These are phyloP conservation scores for Camptophora hylomeconis DNA, from an alignment of 2,329 filamentous ascomycete species.

Conservation along the genomic window DNA sequence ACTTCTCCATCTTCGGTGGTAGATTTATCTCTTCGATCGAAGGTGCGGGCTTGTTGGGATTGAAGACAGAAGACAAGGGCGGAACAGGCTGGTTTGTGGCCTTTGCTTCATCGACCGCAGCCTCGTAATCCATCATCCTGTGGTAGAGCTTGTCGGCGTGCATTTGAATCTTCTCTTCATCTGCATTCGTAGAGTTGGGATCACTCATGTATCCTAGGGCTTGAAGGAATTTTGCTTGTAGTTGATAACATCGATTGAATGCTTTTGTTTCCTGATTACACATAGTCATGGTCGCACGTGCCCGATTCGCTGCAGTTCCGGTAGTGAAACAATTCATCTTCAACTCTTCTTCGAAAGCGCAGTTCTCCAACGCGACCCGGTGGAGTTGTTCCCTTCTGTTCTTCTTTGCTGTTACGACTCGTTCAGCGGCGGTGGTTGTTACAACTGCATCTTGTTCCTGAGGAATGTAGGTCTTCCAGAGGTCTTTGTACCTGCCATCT, in stretches of 20 bases:
- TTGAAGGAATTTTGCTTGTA: conserved; percentile 81
- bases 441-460: conserved; percentile 55
- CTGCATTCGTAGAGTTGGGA: conserved; percentile 52
- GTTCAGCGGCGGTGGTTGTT: conserved; percentile 62
- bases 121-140: conserved; percentile 73
- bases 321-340: conserved; percentile 70
- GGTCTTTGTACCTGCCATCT: conserved; percentile 65
- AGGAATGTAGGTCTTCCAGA: conserved; percentile 86
- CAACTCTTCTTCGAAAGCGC: conserved; percentile 70
- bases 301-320: conserved; percentile 51
- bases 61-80: conserved; percentile 31
- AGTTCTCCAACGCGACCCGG: conserved; percentile 80
- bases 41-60: conserved; percentile 20
- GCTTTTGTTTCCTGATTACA: conserved; percentile 63
- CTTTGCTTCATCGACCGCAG: conserved; percentile 49
- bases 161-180: conserved; percentile 87
- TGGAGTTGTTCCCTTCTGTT: conserved; percentile 67
- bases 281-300: conserved; percentile 49
- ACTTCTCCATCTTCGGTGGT: conserved; percentile 11
- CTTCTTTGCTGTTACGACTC: conserved; percentile 75
- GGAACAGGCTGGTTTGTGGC: conserved; percentile 29
- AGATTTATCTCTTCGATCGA: conserved; percentile 22
- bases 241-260: conserved; percentile 78
- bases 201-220: conserved; percentile 61
- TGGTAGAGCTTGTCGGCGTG: conserved; percentile 87